phyloP scores from a whole-genome alignment of 352 stramenopile species.

The Phytopythium aichiense region DNA sequence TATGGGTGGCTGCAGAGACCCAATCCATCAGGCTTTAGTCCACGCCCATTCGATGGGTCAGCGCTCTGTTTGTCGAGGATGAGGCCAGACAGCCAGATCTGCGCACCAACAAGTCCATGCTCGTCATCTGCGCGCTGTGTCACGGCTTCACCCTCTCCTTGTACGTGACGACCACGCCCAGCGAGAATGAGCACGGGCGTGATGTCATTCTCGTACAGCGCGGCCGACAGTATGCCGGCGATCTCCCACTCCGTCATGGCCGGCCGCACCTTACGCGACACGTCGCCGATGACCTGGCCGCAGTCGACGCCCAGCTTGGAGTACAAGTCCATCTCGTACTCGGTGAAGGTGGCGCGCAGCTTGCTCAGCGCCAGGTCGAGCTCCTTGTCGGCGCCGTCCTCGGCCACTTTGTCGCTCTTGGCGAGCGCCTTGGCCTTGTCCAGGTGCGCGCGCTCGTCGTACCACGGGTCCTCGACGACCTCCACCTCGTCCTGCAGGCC shows the following conservation, averaged over 20 bases:
- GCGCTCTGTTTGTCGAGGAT: too few relatives aligned
- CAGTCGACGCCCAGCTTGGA: conserved; percentile 51
- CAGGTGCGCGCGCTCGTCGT: conserved; percentile 24
- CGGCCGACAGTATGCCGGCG: conserved; percentile 32
- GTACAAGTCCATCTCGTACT: conserved; percentile 55
- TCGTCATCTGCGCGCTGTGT: conserved; percentile 66
- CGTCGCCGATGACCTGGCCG: conserved; percentile 52
- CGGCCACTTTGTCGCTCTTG: conserved; percentile 10
- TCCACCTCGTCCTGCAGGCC: conserved; percentile 39
- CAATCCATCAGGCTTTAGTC: too few relatives aligned
- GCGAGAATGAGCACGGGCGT: conserved; percentile 46
- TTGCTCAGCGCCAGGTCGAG: conserved; percentile 29
- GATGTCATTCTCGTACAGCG: conserved; percentile 41
- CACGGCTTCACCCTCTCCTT: conserved; percentile 60
- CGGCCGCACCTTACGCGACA: conserved; percentile 35
- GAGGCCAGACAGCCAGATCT: too few relatives aligned
- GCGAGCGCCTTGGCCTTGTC: conserved; percentile 36
- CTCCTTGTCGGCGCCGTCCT: conserved; percentile 22
- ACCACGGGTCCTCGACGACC: conserved; percentile 54
- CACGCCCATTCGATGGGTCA: too few relatives aligned
- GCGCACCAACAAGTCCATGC: too few relatives aligned
- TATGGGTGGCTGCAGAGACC: too few relatives aligned
- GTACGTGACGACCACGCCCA: conserved; percentile 31
- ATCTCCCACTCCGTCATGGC: conserved; percentile 61
- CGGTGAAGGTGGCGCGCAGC: conserved; percentile 44